These are phyloP conservation scores for Abortiporus biennis DNA, from an alignment of 1,284 basidiomycete species.

Conservation along the genomic window DNA sequence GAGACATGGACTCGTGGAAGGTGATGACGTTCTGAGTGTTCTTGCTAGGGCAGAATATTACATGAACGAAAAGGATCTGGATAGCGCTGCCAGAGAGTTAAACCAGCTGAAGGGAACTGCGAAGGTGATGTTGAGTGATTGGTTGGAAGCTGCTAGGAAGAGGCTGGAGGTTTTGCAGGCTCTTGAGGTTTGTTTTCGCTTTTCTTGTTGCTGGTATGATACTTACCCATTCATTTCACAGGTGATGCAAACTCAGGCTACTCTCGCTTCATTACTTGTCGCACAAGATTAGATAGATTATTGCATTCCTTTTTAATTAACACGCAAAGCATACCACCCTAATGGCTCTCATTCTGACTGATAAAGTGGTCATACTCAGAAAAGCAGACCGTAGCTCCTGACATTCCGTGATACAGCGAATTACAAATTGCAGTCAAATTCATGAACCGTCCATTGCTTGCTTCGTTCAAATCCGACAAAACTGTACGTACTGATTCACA, in stretches of 20 bases:
- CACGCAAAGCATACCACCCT: no score
- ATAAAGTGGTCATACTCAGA: no score
- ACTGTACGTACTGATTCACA: no score
- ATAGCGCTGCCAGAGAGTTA: slow-evolving; percentile 85
- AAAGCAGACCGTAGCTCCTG: no score
- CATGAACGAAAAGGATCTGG: slow-evolving; percentile 89
- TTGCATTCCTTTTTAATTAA: slow-evolving; percentile 8
- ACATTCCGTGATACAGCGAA: no score
- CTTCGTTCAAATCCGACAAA: no score
- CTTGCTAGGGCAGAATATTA: slow-evolving; percentile 88
- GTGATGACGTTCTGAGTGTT: slow-evolving; percentile 82
- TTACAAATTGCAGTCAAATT: no score
- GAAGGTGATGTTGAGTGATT: slow-evolving; percentile 80
- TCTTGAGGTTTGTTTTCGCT: slow-evolving; percentile 57
- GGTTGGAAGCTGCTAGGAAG: slow-evolving; percentile 86
- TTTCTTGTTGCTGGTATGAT: neutral
- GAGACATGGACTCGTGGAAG: slow-evolving; percentile 68
- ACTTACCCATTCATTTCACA: slow-evolving; percentile 25
- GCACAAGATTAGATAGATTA: slow-evolving; percentile 26
- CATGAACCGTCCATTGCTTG: no score
- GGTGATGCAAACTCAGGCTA: slow-evolving; percentile 84
- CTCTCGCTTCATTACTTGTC: slow-evolving; percentile 60
- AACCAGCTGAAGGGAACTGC: slow-evolving; percentile 89
- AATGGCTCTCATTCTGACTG: no score
- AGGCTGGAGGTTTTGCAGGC: slow-evolving; percentile 93